A percentile compares a stretch with the other conserved stretches of the same genome.
Evolutionary conservation across 1,284 basidiomycete species (phyloP).

Genomic region (Cutaneotrichosporon dermatis): DNA sequence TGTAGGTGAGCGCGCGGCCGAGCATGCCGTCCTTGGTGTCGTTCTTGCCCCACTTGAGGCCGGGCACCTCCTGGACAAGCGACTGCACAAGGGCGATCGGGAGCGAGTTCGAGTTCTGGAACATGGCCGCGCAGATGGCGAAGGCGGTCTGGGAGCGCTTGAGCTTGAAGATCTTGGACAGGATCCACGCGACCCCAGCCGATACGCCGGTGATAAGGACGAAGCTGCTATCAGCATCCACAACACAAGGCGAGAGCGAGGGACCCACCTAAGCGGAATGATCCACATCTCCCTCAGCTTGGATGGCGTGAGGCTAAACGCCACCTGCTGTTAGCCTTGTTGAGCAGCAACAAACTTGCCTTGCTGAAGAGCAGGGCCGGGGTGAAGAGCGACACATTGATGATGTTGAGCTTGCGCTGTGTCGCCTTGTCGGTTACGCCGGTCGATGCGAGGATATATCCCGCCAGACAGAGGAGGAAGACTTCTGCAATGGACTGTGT

Average conservation of each 20-base stretch:
- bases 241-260: not conserved
- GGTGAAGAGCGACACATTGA: constrained; percentile 74
- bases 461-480: constrained; percentile 77
- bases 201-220: constrained; percentile 65
- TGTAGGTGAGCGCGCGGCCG: constrained; percentile 83
- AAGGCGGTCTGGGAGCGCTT: constrained; percentile 57
- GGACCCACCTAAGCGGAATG: constrained; percentile 71
- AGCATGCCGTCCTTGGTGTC: constrained; percentile 84
- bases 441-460: constrained; percentile 71
- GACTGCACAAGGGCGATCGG: constrained; percentile 85
- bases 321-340: constrained; percentile 30
- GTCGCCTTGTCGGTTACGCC: constrained; percentile 84
- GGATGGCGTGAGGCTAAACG: constrained; percentile 53
- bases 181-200: constrained; percentile 46
- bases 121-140: constrained; percentile 66
- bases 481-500: constrained; percentile 81
- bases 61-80: constrained; percentile 76
- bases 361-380: constrained; percentile 90
- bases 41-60: constrained; percentile 72
- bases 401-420: constrained; percentile 63
- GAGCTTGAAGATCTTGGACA: constrained; percentile 47
- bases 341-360: constrained; percentile 55
- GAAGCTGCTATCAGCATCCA: constrained; percentile 51
- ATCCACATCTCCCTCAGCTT: constrained; percentile 87
- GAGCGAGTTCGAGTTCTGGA: constrained; percentile 69